phyloP scores from a whole-genome alignment of 2,329 filamentous ascomycete genomes.

The Neonectria sp. region DNA sequence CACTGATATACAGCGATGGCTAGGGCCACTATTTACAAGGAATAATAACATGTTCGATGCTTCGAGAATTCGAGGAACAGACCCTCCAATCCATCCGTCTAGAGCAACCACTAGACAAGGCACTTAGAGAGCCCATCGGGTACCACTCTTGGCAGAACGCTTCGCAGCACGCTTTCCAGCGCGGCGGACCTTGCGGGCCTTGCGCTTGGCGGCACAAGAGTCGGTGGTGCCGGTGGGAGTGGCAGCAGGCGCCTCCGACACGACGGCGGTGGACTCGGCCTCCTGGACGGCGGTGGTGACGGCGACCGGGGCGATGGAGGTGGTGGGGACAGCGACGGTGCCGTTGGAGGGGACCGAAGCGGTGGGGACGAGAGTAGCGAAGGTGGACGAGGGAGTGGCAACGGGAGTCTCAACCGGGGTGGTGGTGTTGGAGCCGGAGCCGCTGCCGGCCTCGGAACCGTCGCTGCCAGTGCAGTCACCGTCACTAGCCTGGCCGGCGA shows the following conservation, averaged over 20 bases:
- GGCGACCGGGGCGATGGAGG: slow-evolving; percentile 17
- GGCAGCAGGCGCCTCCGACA: slow-evolving; percentile 20
- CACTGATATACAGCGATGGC: slow-evolving; percentile 24
- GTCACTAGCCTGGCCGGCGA: slow-evolving; percentile 50
- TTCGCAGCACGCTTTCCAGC: slow-evolving; percentile 27
- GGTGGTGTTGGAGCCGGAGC: slow-evolving; percentile 26
- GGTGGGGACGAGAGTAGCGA: slow-evolving; percentile 28
- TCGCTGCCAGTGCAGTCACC: slow-evolving; percentile 53
- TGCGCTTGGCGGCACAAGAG: slow-evolving; percentile 28
- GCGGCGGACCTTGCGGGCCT: slow-evolving; percentile 35
- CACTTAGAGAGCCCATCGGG: slow-evolving; percentile 7
- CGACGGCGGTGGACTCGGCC: slow-evolving; percentile 14
- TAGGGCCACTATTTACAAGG: slow-evolving; percentile 45
- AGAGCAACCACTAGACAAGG: slow-evolving; percentile 20
- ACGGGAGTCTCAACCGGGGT: slow-evolving; percentile 21
- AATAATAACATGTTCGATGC: slow-evolving; percentile 37
- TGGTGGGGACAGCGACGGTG: slow-evolving; percentile 10
- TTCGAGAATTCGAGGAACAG: slow-evolving; percentile 18
- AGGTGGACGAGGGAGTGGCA: slow-evolving; percentile 32
- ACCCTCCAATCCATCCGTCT: slow-evolving; percentile 35
- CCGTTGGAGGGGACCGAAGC: slow-evolving; percentile 28
- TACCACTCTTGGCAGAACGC: slow-evolving; percentile 25
- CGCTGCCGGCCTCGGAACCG: slow-evolving; percentile 20
- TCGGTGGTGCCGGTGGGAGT: slow-evolving; percentile 28
- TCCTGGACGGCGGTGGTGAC: slow-evolving; percentile 19